Evolutionary conservation across 306 rosid genomes (phyloP).

Genomic region (Citrullus colocynthis): DNA sequence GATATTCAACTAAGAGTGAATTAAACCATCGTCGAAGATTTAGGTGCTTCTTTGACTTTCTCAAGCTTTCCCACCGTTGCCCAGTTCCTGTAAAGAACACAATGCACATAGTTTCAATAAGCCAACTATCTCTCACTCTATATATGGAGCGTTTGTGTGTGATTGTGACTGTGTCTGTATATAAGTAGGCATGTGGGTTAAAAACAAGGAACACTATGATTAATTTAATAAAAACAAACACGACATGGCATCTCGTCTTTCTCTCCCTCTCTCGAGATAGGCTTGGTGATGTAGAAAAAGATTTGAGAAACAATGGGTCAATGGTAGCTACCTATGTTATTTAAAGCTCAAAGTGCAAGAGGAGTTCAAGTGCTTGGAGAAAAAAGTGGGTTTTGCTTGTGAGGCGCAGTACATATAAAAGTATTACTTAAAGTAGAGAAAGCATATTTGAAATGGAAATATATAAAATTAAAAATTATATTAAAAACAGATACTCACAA

Average conservation of each 20-base stretch:
- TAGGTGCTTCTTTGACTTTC: slow-evolving; percentile 70
- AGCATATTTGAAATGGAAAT: no score
- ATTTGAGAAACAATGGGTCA: not conserved
- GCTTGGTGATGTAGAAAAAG: not conserved
- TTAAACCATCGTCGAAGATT: slow-evolving; percentile 80
- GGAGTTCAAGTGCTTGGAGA: no score
- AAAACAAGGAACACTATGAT: not conserved
- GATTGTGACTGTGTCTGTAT: not conserved
- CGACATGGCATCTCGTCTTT: not conserved
- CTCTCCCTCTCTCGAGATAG: not conserved
- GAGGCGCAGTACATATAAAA: no score
- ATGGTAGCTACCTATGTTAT: not conserved
- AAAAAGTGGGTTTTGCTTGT: no score
- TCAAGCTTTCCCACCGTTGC: slow-evolving; percentile 88
- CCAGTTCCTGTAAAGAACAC: slow-evolving; percentile 45
- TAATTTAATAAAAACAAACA: not conserved
- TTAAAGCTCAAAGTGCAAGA: not conserved
- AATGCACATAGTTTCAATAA: not conserved
- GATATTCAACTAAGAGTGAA: slow-evolving; percentile 42
- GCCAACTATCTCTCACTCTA: not conserved
- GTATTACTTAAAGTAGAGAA: no score
- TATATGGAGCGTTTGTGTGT: not conserved
- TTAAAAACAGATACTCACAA: no score
- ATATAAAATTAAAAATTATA: no score
- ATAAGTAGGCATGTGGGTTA: not conserved